Evolutionary conservation across 768 basidiomycete species (phyloP).

Genomic region (Trametes punicea): DNA sequence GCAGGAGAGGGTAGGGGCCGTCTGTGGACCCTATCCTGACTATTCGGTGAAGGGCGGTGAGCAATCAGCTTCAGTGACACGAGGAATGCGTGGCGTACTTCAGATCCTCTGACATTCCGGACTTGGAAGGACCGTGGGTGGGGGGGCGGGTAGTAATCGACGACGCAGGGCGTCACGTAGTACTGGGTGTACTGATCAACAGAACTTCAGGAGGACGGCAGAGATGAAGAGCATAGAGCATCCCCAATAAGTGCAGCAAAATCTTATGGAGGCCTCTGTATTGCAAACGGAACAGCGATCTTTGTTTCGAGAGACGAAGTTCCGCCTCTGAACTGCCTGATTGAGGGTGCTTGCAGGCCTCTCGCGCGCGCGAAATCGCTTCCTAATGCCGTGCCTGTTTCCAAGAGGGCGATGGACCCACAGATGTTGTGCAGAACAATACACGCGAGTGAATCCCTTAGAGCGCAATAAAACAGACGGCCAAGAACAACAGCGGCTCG

Average conservation of each 20-base stretch:
- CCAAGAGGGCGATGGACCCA: conserved; percentile 3
- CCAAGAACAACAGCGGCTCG: not conserved
- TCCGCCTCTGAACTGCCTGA: not conserved
- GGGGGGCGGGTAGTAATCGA: not conserved
- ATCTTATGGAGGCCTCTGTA: not conserved
- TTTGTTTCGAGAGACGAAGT: not conserved
- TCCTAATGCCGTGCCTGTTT: not conserved
- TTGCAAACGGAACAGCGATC: not conserved
- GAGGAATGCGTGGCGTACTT: not conserved
- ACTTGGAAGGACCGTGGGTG: not conserved
- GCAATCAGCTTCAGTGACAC: not conserved
- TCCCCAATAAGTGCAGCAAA: no score
- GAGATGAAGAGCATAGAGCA: not conserved
- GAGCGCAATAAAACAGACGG: not conserved
- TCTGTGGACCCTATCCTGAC: not conserved
- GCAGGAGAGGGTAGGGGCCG: not conserved
- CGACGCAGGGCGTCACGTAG: not conserved
- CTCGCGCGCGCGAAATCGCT: not conserved
- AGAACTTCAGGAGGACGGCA: not conserved
- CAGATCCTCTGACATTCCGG: not conserved
- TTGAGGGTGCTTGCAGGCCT: not conserved
- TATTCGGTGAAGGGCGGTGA: not conserved
- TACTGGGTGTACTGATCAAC: not conserved
- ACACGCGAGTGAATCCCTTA: not conserved
- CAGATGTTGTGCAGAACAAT: conserved; percentile 3